These are phyloP conservation scores for Fistulifera pelliculosa DNA, from an alignment of 108 stramenopile species.

Conservation along the genomic window DNA sequence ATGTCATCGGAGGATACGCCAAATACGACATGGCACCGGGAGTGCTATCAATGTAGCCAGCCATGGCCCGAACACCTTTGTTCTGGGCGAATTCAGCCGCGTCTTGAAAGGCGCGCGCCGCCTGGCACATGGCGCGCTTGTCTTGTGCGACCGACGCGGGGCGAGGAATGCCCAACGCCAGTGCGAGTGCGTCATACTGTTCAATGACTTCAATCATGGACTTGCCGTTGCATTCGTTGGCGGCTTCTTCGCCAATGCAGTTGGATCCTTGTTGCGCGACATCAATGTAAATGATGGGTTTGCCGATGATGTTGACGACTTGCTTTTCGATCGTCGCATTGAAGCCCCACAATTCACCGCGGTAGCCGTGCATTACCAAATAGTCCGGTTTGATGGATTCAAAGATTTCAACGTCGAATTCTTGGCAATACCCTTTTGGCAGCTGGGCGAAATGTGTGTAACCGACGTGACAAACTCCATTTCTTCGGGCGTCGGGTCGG, in stretches of 20 bases:
- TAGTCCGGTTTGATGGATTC: not conserved
- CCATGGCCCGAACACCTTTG: conserved; percentile 14
- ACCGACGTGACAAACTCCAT: not conserved
- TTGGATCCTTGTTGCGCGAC: conserved; percentile 4
- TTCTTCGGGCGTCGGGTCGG: conserved; percentile 10
- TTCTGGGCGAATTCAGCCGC: conserved; percentile 1
- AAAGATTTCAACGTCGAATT: conserved; percentile 1
- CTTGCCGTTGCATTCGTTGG: not conserved
- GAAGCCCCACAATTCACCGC: not conserved
- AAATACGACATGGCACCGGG: not conserved
- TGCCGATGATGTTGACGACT: conserved; percentile 1
- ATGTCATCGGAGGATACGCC: conserved; percentile 13
- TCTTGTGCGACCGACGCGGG: conserved; percentile 9
- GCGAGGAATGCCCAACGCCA: not conserved
- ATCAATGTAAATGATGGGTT: conserved; percentile 17
- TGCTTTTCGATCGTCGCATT: not conserved
- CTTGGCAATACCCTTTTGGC: not conserved
- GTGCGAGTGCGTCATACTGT: conserved; percentile 7
- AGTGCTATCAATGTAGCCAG: conserved; percentile 1
- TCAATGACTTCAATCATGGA: conserved; percentile 16
- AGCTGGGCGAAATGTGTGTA: not conserved
- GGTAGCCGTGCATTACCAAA: not conserved
- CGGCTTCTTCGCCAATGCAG: not conserved
- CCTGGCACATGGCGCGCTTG: conserved; percentile 7
- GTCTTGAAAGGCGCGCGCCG: conserved; percentile 5